Evolutionary conservation across 1,284 basidiomycete genomes (phyloP), one percentile per base, ranked within the genome.

Genomic region (Coniophora puteana): DNA sequence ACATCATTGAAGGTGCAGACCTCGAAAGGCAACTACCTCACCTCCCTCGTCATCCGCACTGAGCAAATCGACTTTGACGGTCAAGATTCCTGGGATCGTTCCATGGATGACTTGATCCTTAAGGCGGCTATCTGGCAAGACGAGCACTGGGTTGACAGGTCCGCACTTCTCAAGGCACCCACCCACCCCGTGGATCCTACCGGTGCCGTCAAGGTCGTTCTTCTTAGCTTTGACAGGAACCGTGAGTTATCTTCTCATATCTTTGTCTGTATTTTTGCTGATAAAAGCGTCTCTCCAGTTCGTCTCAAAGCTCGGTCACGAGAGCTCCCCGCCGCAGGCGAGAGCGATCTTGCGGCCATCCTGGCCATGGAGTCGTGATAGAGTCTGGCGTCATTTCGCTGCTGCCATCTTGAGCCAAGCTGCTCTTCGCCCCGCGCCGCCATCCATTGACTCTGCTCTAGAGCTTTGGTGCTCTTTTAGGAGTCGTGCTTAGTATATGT

Each of bases 71-170:
- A 91, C 48, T 91, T 93, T 52, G 61, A 71, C 16, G 66, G 68
- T 39, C 65, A 65, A 27, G 68, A 63, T 24, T 69, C 73, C 1
- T 72, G 71, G 62, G 88, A 89, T 36, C 73, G 87, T 24, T 91
- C 78, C 46, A 93, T 97, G 84, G 95, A 99, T 60, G 94, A 98
- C 58, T 74, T 96, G 38, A 97, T 98, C 47, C 74, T 99, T 30
- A 84, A 89, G 53, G 88, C 93, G 16, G 90, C 91, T 8, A 73
- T 86, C 35, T 97, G 93, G 89, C 95, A 97, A 59, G 78, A 85
- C 38, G 85, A 92, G 35, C 91, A 97, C 57, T 98, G 93, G 81
- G 71, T 84, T 17, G 90, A 96, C 64, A 80, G 93, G 11, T 83
- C 89, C 0, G 68, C 69, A 14, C 67, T 91, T 58, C 71, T 95